A percentile compares a stretch with the other conserved stretches of the same genome.
phyloP scores from a whole-genome alignment of 805 yeast genomes.

The Limtongia smithiae region DNA sequence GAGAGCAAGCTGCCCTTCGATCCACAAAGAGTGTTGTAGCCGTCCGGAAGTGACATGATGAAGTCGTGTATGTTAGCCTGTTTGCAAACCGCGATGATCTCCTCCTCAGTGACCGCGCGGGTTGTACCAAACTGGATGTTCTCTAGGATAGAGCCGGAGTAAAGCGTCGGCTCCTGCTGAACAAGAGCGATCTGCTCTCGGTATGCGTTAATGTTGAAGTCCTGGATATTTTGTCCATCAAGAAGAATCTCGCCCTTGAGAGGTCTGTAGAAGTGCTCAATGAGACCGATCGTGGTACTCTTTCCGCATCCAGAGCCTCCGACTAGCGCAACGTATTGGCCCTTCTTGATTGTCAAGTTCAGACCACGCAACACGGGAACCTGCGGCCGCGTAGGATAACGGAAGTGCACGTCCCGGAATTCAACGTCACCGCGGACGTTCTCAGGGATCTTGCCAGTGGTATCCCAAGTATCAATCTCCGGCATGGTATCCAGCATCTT shows the following conservation, averaged over 20 bases:
- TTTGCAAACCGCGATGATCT: constrained; percentile 43
- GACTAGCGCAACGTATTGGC: constrained; percentile 83
- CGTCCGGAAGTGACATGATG: constrained; percentile 50
- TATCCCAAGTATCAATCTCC: constrained; percentile 36
- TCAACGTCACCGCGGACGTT: constrained; percentile 47
- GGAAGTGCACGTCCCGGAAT: constrained; percentile 41
- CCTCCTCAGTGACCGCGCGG: constrained; percentile 41
- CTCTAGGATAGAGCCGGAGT: constrained; percentile 75
- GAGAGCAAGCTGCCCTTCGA: constrained; percentile 50
- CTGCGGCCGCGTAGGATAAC: constrained; percentile 35
- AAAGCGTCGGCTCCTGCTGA: constrained; percentile 56
- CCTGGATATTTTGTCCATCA: constrained; percentile 78
- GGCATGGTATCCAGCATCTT: constrained; percentile 38
- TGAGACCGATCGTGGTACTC: constrained; percentile 47
- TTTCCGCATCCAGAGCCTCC: constrained; percentile 70
- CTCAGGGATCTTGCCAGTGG: constrained; percentile 33
- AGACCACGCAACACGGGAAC: constrained; percentile 33
- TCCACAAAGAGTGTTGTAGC: constrained; percentile 51
- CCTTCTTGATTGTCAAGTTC: constrained; percentile 53
- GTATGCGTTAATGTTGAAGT: constrained; percentile 54
- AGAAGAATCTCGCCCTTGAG: constrained; percentile 50
- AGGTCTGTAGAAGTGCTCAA: constrained; percentile 58
- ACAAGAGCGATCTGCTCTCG: constrained; percentile 57
- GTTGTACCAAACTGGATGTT: constrained; percentile 50
- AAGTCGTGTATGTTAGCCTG: constrained; percentile 54